Percentiles rank a stretch among this genome's conserved stretches.
Evolutionary conservation across 1,284 basidiomycete genomes (phyloP).

Genomic region (Fomitopsis schrenkii): DNA sequence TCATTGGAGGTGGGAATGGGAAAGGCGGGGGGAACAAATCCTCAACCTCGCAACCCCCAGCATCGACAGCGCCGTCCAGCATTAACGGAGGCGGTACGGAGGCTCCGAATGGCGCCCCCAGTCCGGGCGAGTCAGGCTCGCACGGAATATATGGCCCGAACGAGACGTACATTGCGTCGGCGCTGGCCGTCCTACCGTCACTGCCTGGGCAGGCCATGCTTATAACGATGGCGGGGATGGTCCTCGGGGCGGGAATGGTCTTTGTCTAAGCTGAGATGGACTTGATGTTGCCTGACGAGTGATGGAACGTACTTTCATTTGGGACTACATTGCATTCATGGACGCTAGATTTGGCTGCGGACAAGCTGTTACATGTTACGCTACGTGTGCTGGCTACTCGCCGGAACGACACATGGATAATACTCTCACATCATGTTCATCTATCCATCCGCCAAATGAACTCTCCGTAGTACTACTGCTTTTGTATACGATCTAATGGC

Average conservation of each 20-base stretch:
- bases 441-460: not conserved
- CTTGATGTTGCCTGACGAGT: constrained; percentile 1
- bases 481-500: not conserved
- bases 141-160: constrained; percentile 51
- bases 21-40: constrained; percentile 16
- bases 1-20: constrained; percentile 21
- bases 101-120: constrained; percentile 40
- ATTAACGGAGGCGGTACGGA: constrained; percentile 48
- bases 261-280: constrained; percentile 32
- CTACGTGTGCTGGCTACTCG: constrained; percentile 7
- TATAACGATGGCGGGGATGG: constrained; percentile 36
- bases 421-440: not conserved
- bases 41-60: constrained; percentile 30
- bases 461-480: not conserved
- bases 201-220: constrained; percentile 31
- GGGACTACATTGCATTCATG: constrained; percentile 12
- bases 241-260: constrained; percentile 45
- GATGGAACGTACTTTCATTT: not conserved
- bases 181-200: constrained; percentile 31
- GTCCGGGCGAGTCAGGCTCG: constrained; percentile 38
- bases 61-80: constrained; percentile 54
- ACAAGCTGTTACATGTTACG: constrained; percentile 11
- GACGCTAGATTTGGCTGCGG: constrained; percentile 13
- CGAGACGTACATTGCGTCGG: constrained; percentile 61
- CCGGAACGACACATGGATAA: not conserved